A percentile compares a stretch with the other conserved stretches of the same genome.
Conservation (phyloP, 805 yeast species). For the Wickerhamiella parazyma region DNA sequence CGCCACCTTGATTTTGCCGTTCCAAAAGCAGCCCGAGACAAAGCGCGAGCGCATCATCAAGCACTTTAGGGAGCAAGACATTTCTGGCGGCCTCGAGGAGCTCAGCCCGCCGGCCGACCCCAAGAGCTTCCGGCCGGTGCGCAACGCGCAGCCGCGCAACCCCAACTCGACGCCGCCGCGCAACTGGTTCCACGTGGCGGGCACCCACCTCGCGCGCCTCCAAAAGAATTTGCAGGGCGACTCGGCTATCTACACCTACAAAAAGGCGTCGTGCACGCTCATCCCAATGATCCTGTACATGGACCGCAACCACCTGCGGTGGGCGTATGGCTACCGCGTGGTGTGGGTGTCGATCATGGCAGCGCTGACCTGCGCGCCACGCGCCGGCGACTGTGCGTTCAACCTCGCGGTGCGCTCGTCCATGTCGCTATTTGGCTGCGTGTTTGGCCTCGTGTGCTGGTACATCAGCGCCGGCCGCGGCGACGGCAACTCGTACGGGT, state of each 20-base stretch:
- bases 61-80: not conserved
- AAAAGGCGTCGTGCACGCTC: not conserved
- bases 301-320: conserved; percentile 18
- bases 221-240: not conserved
- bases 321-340: conserved; percentile 18
- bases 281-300: conserved; percentile 20
- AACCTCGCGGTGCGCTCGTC: conserved; percentile 20
- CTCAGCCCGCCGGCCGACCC: not conserved
- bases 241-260: not conserved
- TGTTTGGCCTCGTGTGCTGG: conserved; percentile 26
- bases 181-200: conserved; percentile 18
- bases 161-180: conserved; percentile 25
- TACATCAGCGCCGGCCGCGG: conserved; percentile 23
- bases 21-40: not conserved
- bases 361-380: conserved; percentile 21
- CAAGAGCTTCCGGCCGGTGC: not conserved
- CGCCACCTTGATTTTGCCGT: conserved; percentile 13
- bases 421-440: conserved; percentile 23
- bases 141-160: conserved; percentile 16
- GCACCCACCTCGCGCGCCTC: conserved; percentile 7
- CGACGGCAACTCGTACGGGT: conserved; percentile 25
- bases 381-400: conserved; percentile 25
- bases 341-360: conserved; percentile 26
- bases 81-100: not conserved
- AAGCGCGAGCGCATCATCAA: conserved; percentile 2